Evolutionary conservation across 1,139 yeast species (phyloP), one percentile per base, ranked within the genome.

Genomic region (Barnettozyma hawaiiensis): DNA sequence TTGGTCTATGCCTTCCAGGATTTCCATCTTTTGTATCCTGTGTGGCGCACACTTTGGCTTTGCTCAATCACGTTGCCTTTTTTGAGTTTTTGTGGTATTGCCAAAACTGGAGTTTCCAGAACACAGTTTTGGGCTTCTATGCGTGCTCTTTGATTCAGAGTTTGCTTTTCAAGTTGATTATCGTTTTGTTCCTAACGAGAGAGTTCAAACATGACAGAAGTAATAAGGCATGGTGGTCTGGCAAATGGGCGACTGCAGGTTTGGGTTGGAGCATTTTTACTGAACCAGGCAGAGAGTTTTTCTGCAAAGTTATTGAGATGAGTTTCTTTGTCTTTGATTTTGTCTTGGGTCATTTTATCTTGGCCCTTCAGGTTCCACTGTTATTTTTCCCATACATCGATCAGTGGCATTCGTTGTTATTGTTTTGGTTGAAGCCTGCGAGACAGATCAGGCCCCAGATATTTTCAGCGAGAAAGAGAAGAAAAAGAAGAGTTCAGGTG

Each of bases 401-500:
- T 51, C 70, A 66, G 41, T 70, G 78, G 72, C 86, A 80, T 55
- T 72, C 82, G 0, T 55, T 72, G 51, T 65, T 79, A 69, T 58
- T 79, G 33, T 70, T 78, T 50, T 79, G 85, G 85, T 62, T 78
- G 41, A 70, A 65, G 42, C 84, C 85, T 9, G 70, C 70, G 1
- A 64, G 66, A 35, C 78, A 74, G 49, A 57, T 75, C 4, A 69
- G 74, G 14, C 63, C 72, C 8, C 65, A 71, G 19, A 54, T 49
- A 45, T 83, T 87, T 58, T 84, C 85, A 65, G 79, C 92, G 9
- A 75, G 85, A 67, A 85, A 85, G 69, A 95, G 85, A 69, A 89
- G 89, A 57, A 81, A 81, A 67, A 80, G 85, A 63, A 81, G 96
- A 70, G 47, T 56, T 7, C 58, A 62, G 2, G 66, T 72, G 26